phyloP scores from a whole-genome alignment of 2,329 filamentous ascomycete species.

The Colletotrichum sp. region DNA sequence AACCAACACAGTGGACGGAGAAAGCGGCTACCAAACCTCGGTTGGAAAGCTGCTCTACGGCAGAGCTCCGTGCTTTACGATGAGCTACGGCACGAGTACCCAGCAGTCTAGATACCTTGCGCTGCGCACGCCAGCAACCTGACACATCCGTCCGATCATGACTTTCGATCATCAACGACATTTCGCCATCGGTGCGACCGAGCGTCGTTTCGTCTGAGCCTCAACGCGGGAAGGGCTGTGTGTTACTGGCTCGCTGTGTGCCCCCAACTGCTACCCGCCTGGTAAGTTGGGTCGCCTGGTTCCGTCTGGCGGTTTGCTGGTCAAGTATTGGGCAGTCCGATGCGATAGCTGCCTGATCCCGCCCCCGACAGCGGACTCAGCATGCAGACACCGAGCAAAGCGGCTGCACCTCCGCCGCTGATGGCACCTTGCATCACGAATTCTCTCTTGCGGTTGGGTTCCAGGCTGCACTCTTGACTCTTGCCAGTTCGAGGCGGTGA shows the following conservation, averaged over 20 bases:
- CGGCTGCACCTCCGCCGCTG: background rate
- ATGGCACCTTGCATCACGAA: background rate
- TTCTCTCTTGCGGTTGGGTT: background rate
- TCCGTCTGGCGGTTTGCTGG: background rate
- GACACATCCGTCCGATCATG: background rate
- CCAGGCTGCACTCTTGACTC: background rate
- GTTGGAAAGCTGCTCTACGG: background rate
- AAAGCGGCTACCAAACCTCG: background rate
- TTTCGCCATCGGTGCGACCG: background rate
- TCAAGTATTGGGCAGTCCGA: background rate
- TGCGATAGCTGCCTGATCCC: background rate
- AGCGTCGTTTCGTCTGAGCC: constrained; percentile 9
- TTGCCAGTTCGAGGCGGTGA: background rate
- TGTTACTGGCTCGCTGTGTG: background rate
- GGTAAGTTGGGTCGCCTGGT: background rate
- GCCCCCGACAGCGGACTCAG: background rate
- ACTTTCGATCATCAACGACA: background rate
- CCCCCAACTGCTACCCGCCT: background rate
- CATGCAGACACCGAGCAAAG: background rate
- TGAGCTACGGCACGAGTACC: background rate
- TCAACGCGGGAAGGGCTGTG: background rate
- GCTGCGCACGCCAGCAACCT: background rate
- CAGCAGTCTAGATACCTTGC: background rate
- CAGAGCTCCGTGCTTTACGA: background rate
- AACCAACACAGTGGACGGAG: background rate